Base-by-base conservation (phyloP, 345 rosid genomes). In the Turnera subulata region DNA sequence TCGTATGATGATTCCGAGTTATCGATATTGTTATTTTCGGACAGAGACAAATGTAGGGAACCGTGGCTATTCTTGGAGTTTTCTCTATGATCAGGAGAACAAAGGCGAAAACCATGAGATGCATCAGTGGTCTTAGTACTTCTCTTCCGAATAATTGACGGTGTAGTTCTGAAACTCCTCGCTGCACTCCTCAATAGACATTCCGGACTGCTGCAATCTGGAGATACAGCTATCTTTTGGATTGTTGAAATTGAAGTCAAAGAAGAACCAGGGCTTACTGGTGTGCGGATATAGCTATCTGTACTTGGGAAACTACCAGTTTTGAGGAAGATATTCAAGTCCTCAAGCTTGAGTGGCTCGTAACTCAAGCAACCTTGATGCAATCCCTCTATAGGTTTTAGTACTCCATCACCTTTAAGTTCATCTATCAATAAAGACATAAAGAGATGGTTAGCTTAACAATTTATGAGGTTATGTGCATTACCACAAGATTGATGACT, bases 61-160 rank as follows among this genome's bases (percentile, higher is more conserved):
- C 16, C 29, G 44, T 12, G 42, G 13, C 48, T 29, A 26, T 12
- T 14, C 24, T 32, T 6, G 20, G 12, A 14, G 23, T 18, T 22
- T 16, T 55, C 59, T 2, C 2, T 38, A n/a, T 39, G 13, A 11
- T 38, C 33, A 19, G 11, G 10, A 0, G 15, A 25, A 18, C 11
- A 25, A 50, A 50, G 4, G 16, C 0, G 48, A 29, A 46, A 33
- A 21, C 18, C 19, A 6, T 16, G 14, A 40, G 11, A 12, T 8
- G 20, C 39, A 24, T 25, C 42, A 16, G 1, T 1, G 10, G 58
- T 18, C 21, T 23, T 50, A 11, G 12, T 29, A 11, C 54, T 62
- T 47, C 62, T 56, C n/a, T 42, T 64, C 47, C 62, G 40, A 48
- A 65, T 39, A 19, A 65, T 56, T n/a, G 69, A 48, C 13, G 69